Base-by-base conservation (phyloP, 1,139 yeast species). In the Hemisphaericaspora subhashii region DNA sequence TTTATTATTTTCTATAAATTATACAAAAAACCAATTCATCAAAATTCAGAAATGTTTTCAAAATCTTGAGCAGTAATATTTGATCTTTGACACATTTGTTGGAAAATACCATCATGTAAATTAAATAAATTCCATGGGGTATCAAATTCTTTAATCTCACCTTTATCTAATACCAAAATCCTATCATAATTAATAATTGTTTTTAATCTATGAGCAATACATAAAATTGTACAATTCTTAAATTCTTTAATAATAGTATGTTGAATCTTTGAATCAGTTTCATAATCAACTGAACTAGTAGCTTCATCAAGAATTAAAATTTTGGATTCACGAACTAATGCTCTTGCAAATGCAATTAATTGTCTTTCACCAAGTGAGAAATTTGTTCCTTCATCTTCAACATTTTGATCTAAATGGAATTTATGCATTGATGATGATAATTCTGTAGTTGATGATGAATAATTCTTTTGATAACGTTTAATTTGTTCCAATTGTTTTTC, bases 71-170 rank as follows among this genome's bases (percentile, higher is more conserved):
- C 46, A 3, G 50, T 49, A 27, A 82, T 79, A 36, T 72, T 72
- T 4, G 83, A 72, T 46, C 76, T 71, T 13, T 64, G 68, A 56
- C 89, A 83, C 87, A 83, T 80, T 39, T 72, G 71, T 45, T 74
- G 67, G 62, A 83, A 57, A 22, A 56, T 52, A 36, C 60, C 48
- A 16, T 44, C 45, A 12, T 43, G 28, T 3, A 32, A 32, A 29
- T 51, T 50, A 42, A 52, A 64, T 41, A 63, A 54, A 18, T 52
- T 54, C 50, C 53, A 49, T 11, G 84, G 84, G 1, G 74, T 64
- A 50, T 79, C 90, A 53, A 73, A 77, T 55, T 83, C 88, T 23
- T 64, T 70, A 29, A 81, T 64, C 44, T 71, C 71, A 42, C 90
- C 90, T 37, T 72, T 64, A 40, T 66, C 72, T 50, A 68, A 55